A percentile compares a stretch with the other conserved stretches of the same genome.
These are phyloP conservation scores for Didymella glomerata DNA, from an alignment of 2,329 filamentous ascomycete genomes.

Conservation along the genomic window DNA sequence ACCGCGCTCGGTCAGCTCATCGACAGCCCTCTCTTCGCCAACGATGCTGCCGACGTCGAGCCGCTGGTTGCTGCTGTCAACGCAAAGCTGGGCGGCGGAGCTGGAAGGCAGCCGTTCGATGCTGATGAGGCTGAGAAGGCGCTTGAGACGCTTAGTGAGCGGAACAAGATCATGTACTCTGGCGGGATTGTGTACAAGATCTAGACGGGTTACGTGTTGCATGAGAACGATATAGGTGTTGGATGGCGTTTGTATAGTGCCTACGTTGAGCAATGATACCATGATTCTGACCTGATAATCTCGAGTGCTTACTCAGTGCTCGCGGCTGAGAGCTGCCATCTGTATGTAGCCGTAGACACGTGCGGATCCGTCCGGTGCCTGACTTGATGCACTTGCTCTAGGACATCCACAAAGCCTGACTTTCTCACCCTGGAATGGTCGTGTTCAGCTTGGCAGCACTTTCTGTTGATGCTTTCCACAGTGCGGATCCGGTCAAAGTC, in stretches of 20 bases:
- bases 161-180: slow-evolving; percentile 84
- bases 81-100: slow-evolving; percentile 67
- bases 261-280: slow-evolving; percentile 4
- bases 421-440: not conserved
- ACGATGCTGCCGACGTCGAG: slow-evolving; percentile 81
- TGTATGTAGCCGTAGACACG: not conserved
- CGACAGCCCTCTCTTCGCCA: slow-evolving; percentile 81
- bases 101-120: slow-evolving; percentile 68
- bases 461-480: not conserved
- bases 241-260: slow-evolving; percentile 5
- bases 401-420: not conserved
- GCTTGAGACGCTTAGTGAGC: slow-evolving; percentile 78
- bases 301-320: not conserved
- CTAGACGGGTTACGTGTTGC: slow-evolving; percentile 24
- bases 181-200: slow-evolving; percentile 61
- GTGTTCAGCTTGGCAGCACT: not conserved
- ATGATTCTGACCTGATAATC: not conserved
- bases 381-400: not conserved
- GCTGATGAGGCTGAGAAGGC: slow-evolving; percentile 78
- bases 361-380: slow-evolving; percentile 1
- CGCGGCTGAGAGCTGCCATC: not conserved
- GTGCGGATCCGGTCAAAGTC: slow-evolving; percentile 12
- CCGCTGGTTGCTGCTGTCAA: slow-evolving; percentile 84
- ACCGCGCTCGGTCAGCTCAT: slow-evolving; percentile 83
- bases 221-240: not conserved